Evolutionary conservation across 2,329 filamentous ascomycete species (phyloP).

Genomic region (Colletotrichum somersetense): DNA sequence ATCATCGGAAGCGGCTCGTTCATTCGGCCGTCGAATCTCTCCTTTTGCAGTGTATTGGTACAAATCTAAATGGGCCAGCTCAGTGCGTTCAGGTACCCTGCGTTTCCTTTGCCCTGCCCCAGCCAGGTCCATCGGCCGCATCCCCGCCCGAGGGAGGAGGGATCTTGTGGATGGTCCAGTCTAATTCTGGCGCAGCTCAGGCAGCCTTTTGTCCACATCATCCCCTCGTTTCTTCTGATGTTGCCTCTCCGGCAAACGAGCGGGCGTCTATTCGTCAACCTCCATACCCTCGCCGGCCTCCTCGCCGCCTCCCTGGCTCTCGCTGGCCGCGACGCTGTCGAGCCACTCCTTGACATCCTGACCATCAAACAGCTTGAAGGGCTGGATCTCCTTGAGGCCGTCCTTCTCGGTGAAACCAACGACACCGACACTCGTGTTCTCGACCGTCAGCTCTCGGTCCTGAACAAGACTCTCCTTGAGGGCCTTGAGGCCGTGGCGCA

Average conservation of each 20-base stretch:
- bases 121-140: slow-evolving; percentile 6
- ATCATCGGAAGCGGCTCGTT: slow-evolving; percentile 33
- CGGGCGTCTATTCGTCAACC: slow-evolving; percentile 48
- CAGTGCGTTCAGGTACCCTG: slow-evolving; percentile 23
- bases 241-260: not conserved
- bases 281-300: slow-evolving; percentile 54
- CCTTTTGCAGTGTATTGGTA: slow-evolving; percentile 40
- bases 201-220: slow-evolving; percentile 13
- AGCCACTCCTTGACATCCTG: slow-evolving; percentile 88
- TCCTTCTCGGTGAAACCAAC: slow-evolving; percentile 72
- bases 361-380: slow-evolving; percentile 92
- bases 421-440: slow-evolving; percentile 94
- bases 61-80: slow-evolving; percentile 38
- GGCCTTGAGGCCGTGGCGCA: slow-evolving; percentile 89
- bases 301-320: slow-evolving; percentile 59
- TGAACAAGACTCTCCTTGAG: slow-evolving; percentile 96
- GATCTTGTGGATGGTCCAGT: slow-evolving; percentile 1
- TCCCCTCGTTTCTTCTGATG: not conserved
- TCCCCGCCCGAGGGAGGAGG: not conserved
- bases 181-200: slow-evolving; percentile 19
- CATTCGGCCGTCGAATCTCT: slow-evolving; percentile 31
- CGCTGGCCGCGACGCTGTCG: slow-evolving; percentile 73
- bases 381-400: slow-evolving; percentile 72
- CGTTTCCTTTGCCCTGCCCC: slow-evolving; percentile 19
- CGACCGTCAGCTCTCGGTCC: slow-evolving; percentile 96